A percentile compares a stretch with the other conserved stretches of the same genome.
phyloP scores from a whole-genome alignment of 495 filamentous ascomycete genomes.

The Aspergillus kassunensis region DNA sequence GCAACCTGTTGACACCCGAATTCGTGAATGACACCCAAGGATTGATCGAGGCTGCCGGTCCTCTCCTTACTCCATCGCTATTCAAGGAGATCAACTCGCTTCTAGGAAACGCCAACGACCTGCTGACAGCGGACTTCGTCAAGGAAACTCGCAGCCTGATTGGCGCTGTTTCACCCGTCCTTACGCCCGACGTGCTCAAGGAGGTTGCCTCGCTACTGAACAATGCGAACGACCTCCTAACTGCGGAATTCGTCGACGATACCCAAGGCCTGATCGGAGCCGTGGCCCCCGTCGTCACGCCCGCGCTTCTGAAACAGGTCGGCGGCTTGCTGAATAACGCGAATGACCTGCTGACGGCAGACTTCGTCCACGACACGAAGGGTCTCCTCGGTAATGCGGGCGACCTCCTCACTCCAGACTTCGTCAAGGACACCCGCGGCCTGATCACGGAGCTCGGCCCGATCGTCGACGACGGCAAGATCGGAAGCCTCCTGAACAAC shows the following conservation, averaged over 20 bases:
- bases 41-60: constrained; percentile 19
- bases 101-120: constrained; percentile 35
- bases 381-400: constrained; percentile 43
- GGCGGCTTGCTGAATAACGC: constrained; percentile 36
- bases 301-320: constrained; percentile 31
- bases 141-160: constrained; percentile 34
- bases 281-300: constrained; percentile 31
- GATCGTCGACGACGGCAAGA: constrained; percentile 29
- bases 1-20: constrained; percentile 33
- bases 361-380: constrained; percentile 43
- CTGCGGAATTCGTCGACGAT: constrained; percentile 32
- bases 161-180: constrained; percentile 24
- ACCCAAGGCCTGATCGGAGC: constrained; percentile 28
- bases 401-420: background rate
- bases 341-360: constrained; percentile 33
- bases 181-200: constrained; percentile 37
- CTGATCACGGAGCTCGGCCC: constrained; percentile 32
- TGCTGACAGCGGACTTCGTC: constrained; percentile 26
- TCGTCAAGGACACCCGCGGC: constrained; percentile 32
- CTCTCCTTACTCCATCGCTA: constrained; percentile 32
- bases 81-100: constrained; percentile 37
- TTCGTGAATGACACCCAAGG: constrained; percentile 39
- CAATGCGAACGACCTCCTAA: constrained; percentile 37
- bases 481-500: constrained; percentile 30
- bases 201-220: constrained; percentile 34